These are phyloP conservation scores for Styphnolobium japonicum DNA, from an alignment of 306 rosid species.

Conservation along the genomic window DNA sequence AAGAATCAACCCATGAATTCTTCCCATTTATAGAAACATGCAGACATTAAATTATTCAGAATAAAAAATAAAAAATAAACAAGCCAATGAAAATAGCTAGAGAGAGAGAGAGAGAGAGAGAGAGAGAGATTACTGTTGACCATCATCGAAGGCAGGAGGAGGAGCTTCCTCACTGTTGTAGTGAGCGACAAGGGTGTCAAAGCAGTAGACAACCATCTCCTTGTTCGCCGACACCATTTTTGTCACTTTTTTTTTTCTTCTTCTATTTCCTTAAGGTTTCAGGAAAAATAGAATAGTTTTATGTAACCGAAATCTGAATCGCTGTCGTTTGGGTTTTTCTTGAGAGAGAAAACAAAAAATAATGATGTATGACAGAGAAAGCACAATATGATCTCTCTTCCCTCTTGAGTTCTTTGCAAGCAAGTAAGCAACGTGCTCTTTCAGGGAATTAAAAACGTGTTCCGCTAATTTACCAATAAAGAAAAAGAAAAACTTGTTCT, in stretches of 20 bases:
- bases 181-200: constrained; percentile 63
- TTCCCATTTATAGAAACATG: not conserved
- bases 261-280: too few species aligned
- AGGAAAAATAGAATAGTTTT: too few species aligned
- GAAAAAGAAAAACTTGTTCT: too few species aligned
- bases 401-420: not conserved
- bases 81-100: too few species aligned
- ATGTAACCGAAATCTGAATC: not conserved
- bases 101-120: not conserved
- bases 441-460: not conserved
- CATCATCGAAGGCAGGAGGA: constrained; percentile 63
- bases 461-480: too few species aligned
- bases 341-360: not conserved
- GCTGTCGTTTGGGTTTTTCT: not conserved
- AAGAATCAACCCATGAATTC: not conserved
- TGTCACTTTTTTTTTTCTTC: too few species aligned
- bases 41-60: too few species aligned
- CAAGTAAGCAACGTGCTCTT: not conserved
- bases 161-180: constrained; percentile 59
- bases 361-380: not conserved
- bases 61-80: too few species aligned
- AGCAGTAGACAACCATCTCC: constrained; percentile 69
- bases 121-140: constrained; percentile 53
- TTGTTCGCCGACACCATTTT: constrained; percentile 64
- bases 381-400: not conserved